Evolutionary conservation across 2,329 filamentous ascomycete genomes (phyloP), one percentile per base, ranked within the genome.

Genomic region (Trichoderma sp.): DNA sequence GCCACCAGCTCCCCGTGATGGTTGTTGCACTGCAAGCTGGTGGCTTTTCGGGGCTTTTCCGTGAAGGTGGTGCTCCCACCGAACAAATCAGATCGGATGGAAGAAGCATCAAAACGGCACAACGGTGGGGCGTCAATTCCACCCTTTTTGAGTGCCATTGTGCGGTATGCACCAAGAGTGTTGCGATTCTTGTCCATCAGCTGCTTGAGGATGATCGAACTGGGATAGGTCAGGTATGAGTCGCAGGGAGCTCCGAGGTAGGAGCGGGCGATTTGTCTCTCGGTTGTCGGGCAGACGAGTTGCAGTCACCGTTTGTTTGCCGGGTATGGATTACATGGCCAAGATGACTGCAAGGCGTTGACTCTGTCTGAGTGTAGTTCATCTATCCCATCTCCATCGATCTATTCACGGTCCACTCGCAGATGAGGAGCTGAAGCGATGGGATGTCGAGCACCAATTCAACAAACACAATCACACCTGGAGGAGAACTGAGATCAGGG

Each of bases 231-330:
- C 19, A 45, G 15, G 39, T 57, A 17, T 57, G 41, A 59, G 56
- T 24, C 43, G 43, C 43, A 34, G n/a, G 26, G 21, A 60, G 57
- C 57, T 60, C 57, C 57, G 57, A 60, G n/a, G 43, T 44, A 60
- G 57, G 47, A 43, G 47, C 45, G 21, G 15, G n/a, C 28, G 48
- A 5, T 26, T n/a, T 17, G n/a, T 28, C 15, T 4, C 24, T 24
- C 10, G 30, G 30, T 43, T 43, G 12, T 21, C 21, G 47, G 57
- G 10, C 45, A 30, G 45, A 39, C 21, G 24, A 6, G 10, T 51
- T 30, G 7, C 52, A 43, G 34, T n/a, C 34, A 14, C 24, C 9
- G 5, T 7, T 14, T 39, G 17, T 44, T 34, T 30, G 45, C 57
- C 21, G 19, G 30, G 34, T 21, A 5, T 19, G 14, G 39, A 26